A percentile compares a stretch with the other conserved stretches of the same genome.
These are phyloP conservation scores for Annulohypoxylon nitens DNA, from an alignment of 495 filamentous ascomycete species.

Conservation along the genomic window DNA sequence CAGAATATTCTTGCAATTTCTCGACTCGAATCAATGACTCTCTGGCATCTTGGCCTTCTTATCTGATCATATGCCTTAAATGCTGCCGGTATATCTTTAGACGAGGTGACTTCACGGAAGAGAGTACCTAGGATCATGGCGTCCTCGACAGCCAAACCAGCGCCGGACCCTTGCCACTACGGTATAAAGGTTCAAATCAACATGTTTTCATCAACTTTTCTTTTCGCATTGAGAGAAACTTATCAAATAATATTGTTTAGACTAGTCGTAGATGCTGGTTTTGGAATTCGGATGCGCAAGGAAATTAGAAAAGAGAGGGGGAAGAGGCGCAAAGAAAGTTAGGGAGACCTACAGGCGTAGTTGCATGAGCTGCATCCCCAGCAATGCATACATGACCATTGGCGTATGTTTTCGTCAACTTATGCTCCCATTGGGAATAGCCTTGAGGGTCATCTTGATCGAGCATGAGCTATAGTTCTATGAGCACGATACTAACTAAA, in stretches of 20 bases:
- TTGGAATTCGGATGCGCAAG: too few species aligned
- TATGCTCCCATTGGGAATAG: slow-evolving; percentile 73
- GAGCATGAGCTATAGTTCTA: slow-evolving; percentile 22
- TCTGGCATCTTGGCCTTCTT: slow-evolving; percentile 35
- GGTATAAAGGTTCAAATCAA: neutral
- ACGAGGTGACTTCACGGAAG: slow-evolving; percentile 31
- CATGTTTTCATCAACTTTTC: neutral
- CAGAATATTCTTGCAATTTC: slow-evolving; percentile 35
- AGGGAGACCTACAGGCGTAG: slow-evolving; percentile 58
- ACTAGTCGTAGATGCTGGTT: too few species aligned
- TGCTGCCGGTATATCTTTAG: slow-evolving; percentile 26
- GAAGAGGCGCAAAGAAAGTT: neutral
- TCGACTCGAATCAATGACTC: slow-evolving; percentile 46
- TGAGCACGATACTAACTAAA: neutral
- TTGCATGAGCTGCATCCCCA: slow-evolving; percentile 73
- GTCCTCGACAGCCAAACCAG: slow-evolving; percentile 73
- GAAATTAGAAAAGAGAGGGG: neutral
- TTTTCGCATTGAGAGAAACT: neutral
- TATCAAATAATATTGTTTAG: neutral
- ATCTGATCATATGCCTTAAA: slow-evolving; percentile 40
- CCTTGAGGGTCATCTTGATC: slow-evolving; percentile 57
- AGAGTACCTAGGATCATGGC: slow-evolving; percentile 65
- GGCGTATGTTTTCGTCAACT: slow-evolving; percentile 65
- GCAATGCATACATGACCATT: slow-evolving; percentile 65
- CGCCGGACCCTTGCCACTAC: slow-evolving; percentile 70